Evolutionary conservation across 2,329 filamentous ascomycete species (phyloP), one percentile per base, ranked within the genome.

Genomic region (Diaporthe vexans): DNA sequence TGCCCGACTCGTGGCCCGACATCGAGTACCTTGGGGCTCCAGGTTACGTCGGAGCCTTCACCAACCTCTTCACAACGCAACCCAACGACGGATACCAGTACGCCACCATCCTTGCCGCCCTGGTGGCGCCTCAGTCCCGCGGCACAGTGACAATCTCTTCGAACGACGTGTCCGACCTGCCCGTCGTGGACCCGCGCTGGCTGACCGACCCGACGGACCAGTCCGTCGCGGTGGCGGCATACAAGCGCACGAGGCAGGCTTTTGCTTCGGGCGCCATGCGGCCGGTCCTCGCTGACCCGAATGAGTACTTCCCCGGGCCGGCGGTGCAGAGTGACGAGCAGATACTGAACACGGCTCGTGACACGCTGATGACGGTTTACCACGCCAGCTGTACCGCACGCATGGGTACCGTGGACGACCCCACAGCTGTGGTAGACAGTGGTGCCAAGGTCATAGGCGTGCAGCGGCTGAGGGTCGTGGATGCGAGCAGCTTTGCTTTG

Each of bases 181-280:
- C 85, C 0, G 76, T 83, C 10, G 81, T 86, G 48, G 78, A 84
- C 58, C 82, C 82, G 0, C 82, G 82, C 63, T 86, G 81, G 81
- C 77, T 86, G 4, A 76, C 56, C 2, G 69, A 72, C 46, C 69
- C 56, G 24, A 63, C 40, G 1, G 69, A 72, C 40, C 35, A 59
- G 19, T 40, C 35, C 3, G 57, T 72, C 8, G 69, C 56, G 19
- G 76, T 21, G 79, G 81, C 76, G 4, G 77, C 76, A 3, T 80
- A 81, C 74, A 68, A 75, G 17, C 67, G 77, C 9, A 19, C 21
- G 52, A 40, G 67, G 13, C 26, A 63, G 26, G 59, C 59, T 10
- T 63, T 63, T 1, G 24, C 17, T 1, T 63, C 59, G 17, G 17
- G 6, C 0, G 59, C 40, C 5, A 63, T 63, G 59, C 26, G 17